Conservation (phyloP, 768 basidiomycete genomes). For the Suillus plorans region DNA sequence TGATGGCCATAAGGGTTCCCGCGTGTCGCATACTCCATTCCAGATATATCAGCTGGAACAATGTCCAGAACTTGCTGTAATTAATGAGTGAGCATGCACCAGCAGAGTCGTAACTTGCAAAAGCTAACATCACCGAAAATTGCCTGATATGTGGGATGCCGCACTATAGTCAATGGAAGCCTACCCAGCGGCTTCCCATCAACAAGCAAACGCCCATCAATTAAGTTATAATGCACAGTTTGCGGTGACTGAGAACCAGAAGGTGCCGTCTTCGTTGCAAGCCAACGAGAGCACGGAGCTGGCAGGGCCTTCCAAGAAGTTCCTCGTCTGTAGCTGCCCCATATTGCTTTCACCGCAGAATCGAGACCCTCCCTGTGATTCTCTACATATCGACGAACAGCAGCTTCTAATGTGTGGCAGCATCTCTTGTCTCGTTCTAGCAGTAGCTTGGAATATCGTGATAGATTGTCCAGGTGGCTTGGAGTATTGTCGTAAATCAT, state of each 20-base stretch:
- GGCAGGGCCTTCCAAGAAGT: constrained; percentile 20
- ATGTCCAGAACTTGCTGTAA: constrained; percentile 23
- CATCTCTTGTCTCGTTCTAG: constrained; percentile 34
- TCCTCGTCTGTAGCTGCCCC: constrained; percentile 24
- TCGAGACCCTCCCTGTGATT: constrained; percentile 15
- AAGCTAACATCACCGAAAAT: constrained; percentile 24
- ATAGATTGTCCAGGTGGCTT: constrained; percentile 5
- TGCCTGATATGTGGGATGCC: constrained; percentile 19
- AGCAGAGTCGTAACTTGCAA: background rate
- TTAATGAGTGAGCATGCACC: constrained; percentile 5
- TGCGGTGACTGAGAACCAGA: constrained; percentile 17
- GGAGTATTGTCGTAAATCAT: constrained; percentile 28
- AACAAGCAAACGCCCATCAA: constrained; percentile 28
- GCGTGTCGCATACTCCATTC: constrained; percentile 27
- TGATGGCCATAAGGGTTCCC: constrained; percentile 15
- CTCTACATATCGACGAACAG: constrained; percentile 8
- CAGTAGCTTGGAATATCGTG: constrained; percentile 15
- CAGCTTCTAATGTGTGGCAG: constrained; percentile 22
- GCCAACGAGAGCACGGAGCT: constrained; percentile 21
- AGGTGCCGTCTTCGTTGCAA: constrained; percentile 20
- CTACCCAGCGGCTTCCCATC: constrained; percentile 25
- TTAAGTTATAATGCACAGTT: constrained; percentile 20
- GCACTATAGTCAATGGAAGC: constrained; percentile 20
- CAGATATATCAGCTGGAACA: constrained; percentile 23
- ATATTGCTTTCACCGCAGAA: constrained; percentile 18